A percentile compares a stretch with the other conserved stretches of the same genome.
phyloP scores from a whole-genome alignment of 2,329 filamentous ascomycete genomes.

The Cucurbitaria berberidis region DNA sequence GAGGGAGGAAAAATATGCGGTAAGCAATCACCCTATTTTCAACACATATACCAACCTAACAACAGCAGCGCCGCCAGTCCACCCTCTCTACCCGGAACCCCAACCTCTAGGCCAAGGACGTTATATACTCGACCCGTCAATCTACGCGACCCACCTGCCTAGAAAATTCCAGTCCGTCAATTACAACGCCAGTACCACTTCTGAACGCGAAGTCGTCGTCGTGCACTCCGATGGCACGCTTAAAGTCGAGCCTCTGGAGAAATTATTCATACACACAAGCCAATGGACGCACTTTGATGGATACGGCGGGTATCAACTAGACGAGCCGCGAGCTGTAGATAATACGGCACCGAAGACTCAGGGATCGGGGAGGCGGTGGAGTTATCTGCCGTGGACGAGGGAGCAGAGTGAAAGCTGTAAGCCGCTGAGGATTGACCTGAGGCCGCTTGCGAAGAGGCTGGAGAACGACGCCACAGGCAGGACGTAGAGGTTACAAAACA shows the following conservation, averaged over 20 bases:
- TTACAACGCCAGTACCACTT: neutral
- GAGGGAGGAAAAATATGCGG: slow-evolving; percentile 9
- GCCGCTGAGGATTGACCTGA: slow-evolving; percentile 17
- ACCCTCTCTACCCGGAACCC: slow-evolving; percentile 37
- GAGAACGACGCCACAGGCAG: neutral
- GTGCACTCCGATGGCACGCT: slow-evolving; percentile 27
- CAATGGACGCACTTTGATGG: slow-evolving; percentile 16
- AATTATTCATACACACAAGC: slow-evolving; percentile 4
- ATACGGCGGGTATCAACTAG: slow-evolving; percentile 4
- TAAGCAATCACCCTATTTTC: slow-evolving; percentile 5
- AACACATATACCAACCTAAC: neutral
- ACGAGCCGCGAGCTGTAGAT: slow-evolving; percentile 1
- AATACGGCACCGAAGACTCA: slow-evolving; percentile 6
- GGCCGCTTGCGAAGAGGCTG: neutral
- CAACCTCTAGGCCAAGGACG: slow-evolving; percentile 8
- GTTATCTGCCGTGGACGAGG: slow-evolving; percentile 38
- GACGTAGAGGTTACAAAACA: neutral
- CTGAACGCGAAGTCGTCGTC: slow-evolving; percentile 17
- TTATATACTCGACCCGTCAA: slow-evolving; percentile 23
- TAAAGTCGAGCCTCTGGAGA: slow-evolving; percentile 9
- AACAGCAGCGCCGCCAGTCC: slow-evolving; percentile 19
- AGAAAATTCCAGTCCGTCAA: slow-evolving; percentile 19
- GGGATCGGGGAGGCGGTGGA: slow-evolving; percentile 27
- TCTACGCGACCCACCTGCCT: slow-evolving; percentile 23
- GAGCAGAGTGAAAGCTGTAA: slow-evolving; percentile 32